Evolutionary conservation across 495 filamentous ascomycete genomes (phyloP), one percentile per base, ranked within the genome.

Genomic region (Neurospora sp.): DNA sequence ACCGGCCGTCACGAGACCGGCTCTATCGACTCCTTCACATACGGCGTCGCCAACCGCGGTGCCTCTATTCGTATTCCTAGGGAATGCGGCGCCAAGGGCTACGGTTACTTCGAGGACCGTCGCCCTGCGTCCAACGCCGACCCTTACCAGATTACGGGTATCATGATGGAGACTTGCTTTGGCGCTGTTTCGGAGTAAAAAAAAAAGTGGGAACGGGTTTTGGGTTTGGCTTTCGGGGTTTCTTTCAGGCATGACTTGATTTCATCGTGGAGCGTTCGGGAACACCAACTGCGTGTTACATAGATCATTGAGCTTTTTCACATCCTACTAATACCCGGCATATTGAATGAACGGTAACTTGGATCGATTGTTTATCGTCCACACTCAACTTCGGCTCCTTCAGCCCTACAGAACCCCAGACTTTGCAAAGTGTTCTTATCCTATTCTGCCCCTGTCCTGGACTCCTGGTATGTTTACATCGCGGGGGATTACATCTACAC

Each of bases 91-190:
- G 93, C 93, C 82, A 94, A 97, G 82, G 94, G 94, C 83, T 96
- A 93, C 85, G 96, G 96, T 76, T 99, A 99, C 89, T 98, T 99
- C 76, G 96, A 99, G 87, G 96, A 99, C 78, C 90, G 96, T 80
- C 88, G 96, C 77, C 96, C 96, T 65, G 96, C 96, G 61, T 94
- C 91, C 80, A 99, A 99, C 81, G 96, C 90, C 75, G 94, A 96
- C 84, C 96, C 96, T 37, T 99, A 99, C 86, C 94, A 74, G 68
- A 78, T 81, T 68, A 80, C 78, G 9, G 79, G 79, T 72, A 80
- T 81, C 73, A 77, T 81, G 16, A 80, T 80, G 79, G 78, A 80
- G 76, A 78, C 79, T 46, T 75, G 35, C 44, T 74, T 75, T 42
- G 70, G 53, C 22, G 72, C 46, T 71, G 70, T 73, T 14, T 42